Base-by-base conservation (phyloP, 169 alveolate species). In the Eimeria sp. region DNA sequence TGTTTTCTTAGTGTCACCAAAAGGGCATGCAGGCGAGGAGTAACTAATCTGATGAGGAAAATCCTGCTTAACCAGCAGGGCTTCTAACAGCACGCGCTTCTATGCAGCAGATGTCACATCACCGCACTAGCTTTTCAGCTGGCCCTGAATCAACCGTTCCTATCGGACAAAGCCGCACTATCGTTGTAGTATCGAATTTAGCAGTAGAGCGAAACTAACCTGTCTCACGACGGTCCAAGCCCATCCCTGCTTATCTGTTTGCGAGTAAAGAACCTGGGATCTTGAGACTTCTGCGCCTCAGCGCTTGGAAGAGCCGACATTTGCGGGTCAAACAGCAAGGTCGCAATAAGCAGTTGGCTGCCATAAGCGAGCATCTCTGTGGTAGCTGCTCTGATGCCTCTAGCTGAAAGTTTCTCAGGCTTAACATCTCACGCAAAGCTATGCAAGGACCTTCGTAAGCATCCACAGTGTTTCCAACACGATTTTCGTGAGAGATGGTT, bases 211-310 rank as follows among this genome's bases (percentile, higher is more conserved):
- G 98, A 98, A 98, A 98, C 98, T 97, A 98, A 98, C 98, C 99
- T 98, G 98, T 97, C 99, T 98, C 99, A 97, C 99, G 99, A 98
- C 98, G 99, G 99, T 98, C 99, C 98, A 97, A 97, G 96, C 98
- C 96, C 88, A 46, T 37, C 88, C 3, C 64, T 11, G 66, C 43
- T 78, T 78, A 64, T 43, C 88, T 23, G 30, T 14, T 49, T 64
- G 40, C 9, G 1, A 3, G 68, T 23, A 66, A 78, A 78, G 66
- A 78, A 46, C 30, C 68, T 66, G 88, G 46, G 66, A 46, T 66
- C 10, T 33, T 46, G 88, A 49, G 68, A 52, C 66, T 40, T 71
- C 49, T n/a, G 77, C 18, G 87, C 58, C 88, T 20, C 68, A 49
- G 14, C 46, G 68, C 23, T 96, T 97, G 98, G 97, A 90, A 97